Percentiles rank a stretch among this genome's conserved stretches.
These are phyloP conservation scores for Cavenderia fasciculata DNA, from an alignment of 78 protist genomes.

Conservation along the genomic window DNA sequence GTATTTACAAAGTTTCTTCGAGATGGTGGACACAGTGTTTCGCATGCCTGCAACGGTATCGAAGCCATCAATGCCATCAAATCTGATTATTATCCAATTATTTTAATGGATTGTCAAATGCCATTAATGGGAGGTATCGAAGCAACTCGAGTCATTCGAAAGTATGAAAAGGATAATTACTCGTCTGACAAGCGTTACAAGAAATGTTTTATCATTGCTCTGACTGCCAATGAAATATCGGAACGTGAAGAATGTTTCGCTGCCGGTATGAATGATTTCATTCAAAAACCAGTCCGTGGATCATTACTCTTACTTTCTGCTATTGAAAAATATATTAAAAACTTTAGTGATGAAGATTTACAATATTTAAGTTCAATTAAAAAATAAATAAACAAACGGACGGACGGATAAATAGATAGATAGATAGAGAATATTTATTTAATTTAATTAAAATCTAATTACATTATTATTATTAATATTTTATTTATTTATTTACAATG, in stretches of 20 bases:
- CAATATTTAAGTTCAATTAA: background rate
- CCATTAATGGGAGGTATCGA: slow-evolving; percentile 21
- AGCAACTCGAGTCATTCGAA: slow-evolving; percentile 34
- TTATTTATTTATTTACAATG: too few relatives aligned
- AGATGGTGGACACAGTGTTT: slow-evolving; percentile 27
- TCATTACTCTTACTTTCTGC: background rate
- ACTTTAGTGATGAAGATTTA: slow-evolving; percentile 1
- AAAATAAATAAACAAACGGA: too few relatives aligned
- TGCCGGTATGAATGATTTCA: slow-evolving; percentile 56
- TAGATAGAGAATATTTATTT: too few relatives aligned
- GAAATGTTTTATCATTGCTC: slow-evolving; percentile 23
- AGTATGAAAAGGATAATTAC: background rate
- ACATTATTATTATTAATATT: too few relatives aligned
- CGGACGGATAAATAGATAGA: too few relatives aligned
- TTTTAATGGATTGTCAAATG: slow-evolving; percentile 76
- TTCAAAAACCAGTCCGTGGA: slow-evolving; percentile 44
- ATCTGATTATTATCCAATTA: slow-evolving; percentile 20
- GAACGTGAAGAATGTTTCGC: slow-evolving; percentile 22
- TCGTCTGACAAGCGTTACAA: background rate
- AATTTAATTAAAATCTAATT: too few relatives aligned
- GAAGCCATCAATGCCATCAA: slow-evolving; percentile 37
- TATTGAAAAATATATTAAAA: slow-evolving; percentile 10
- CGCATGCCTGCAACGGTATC: slow-evolving; percentile 28
- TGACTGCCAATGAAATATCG: slow-evolving; percentile 17
- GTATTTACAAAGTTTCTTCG: slow-evolving; percentile 32